Conservation (phyloP, 2,329 filamentous ascomycete genomes). For the Acephala macrosclerotiorum region DNA sequence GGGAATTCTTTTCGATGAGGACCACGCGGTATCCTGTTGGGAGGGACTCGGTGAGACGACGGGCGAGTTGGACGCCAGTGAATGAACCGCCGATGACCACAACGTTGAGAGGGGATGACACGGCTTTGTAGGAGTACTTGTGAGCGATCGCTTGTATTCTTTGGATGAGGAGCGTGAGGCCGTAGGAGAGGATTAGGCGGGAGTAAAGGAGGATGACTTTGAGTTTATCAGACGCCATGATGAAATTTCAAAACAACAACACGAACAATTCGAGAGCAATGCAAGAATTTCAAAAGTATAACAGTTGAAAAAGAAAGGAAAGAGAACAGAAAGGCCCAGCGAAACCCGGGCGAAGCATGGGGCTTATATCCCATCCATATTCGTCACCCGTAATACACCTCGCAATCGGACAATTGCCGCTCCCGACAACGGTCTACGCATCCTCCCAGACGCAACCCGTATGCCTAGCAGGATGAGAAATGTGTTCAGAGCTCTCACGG, state of each 20-base stretch:
- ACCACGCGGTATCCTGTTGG: conserved; percentile 54
- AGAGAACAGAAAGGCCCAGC: neutral
- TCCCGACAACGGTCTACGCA: neutral
- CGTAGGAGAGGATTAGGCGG: conserved; percentile 4
- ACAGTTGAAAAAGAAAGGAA: neutral
- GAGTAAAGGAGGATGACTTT: neutral
- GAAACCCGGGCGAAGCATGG: neutral
- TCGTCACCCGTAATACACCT: neutral
- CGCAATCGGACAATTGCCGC: neutral
- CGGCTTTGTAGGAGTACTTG: conserved; percentile 25
- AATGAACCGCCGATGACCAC: conserved; percentile 55
- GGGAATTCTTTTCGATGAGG: conserved; percentile 57
- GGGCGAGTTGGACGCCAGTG: conserved; percentile 48
- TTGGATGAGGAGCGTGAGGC: conserved; percentile 10
- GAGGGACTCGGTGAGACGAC: conserved; percentile 47
- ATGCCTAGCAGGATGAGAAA: too few relatives aligned
- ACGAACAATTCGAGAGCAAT: neutral
- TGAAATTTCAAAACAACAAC: neutral
- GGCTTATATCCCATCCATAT: neutral
- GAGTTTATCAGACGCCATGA: conserved; percentile 10
- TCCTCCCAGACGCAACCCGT: too few relatives aligned
- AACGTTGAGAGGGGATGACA: conserved; percentile 42
- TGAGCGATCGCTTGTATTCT: conserved; percentile 28
- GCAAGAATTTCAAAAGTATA: neutral
- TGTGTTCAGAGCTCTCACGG: too few relatives aligned